Base-by-base conservation (phyloP, 225 moss, liverwort and hornwort species). In the Asterella californica region DNA sequence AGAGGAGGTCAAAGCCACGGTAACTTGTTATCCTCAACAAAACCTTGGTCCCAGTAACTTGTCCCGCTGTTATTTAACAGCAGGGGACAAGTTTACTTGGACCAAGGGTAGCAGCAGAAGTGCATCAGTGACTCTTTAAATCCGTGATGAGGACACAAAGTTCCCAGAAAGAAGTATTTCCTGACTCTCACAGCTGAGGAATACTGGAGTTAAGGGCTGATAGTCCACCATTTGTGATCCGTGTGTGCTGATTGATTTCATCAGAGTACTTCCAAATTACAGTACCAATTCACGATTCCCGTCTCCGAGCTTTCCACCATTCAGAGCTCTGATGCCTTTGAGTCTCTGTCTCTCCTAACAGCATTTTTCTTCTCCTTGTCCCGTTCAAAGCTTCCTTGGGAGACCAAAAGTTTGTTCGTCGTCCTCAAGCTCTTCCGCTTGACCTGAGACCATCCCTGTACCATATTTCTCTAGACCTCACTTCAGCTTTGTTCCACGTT, bases 151-250 rank as follows among this genome's bases (percentile, higher is more conserved):
- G n/a, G n/a, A n/a, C n/a, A n/a, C n/a, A n/a, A n/a, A n/a, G n/a
- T n/a, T n/a, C n/a, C n/a, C n/a, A n/a, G n/a, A n/a, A n/a, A n/a
- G n/a, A n/a, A n/a, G n/a, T n/a, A n/a, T n/a, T n/a, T n/a, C n/a
- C n/a, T n/a, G n/a, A n/a, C n/a, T n/a, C n/a, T n/a, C n/a, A n/a
- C n/a, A n/a, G n/a, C n/a, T n/a, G n/a, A n/a, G n/a, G n/a, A n/a
- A n/a, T n/a, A n/a, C n/a, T 48, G 48, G 11, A 34, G 9, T 53
- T 18, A 22, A 75, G 21, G 38, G 17, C 33, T 10, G 33, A 32
- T 34, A 77, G 32, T 80, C 83, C 73, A 86, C 86, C 86, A 75
- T 81, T 83, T n/a, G n/a, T n/a, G n/a, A n/a, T n/a, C n/a, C n/a
- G n/a, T 29, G 69, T 78, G 2, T 52, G 49, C 59, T 70, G 70